Base-by-base conservation (phyloP, 192 early-diverging fungal genomes). In the Coemansia sp. region DNA sequence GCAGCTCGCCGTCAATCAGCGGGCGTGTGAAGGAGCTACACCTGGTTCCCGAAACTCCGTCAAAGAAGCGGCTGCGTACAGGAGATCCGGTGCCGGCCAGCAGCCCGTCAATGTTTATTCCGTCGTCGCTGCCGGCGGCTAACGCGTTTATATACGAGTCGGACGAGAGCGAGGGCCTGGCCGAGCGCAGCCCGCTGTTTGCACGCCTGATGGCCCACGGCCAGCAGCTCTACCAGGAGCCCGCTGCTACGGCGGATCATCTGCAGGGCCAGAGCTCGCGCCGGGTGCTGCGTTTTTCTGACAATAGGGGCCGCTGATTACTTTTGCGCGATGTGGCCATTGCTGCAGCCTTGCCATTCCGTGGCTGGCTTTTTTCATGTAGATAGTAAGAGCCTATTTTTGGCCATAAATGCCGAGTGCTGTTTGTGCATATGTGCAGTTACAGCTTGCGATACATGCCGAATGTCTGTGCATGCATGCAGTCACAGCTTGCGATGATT, bases 61-160 rank as follows among this genome's bases (percentile, higher is more conserved):
- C 58, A 3, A 67, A 35, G 5, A 77, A 77, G 60, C 60, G 73
- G 4, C 59, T 49, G 58, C 73, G 67, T 50, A 58, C 56, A 4
- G 58, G 30, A 0, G 55, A 33, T 6, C 29, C 44, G 16, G 38
- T 47, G n/a, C 62, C 62, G 6, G 46, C 40, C 6, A 57, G 47
- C 62, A 66, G 56, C 40, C 56, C 60, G 21, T 4, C n/a, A n/a
- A n/a, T 57, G 24, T 23, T 58, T 22, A 48, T 59, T 18, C 44
- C 46, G 38, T 30, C 42, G 30, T 45, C 53, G 18, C 25, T 35
- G 16, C 49, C 51, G 9, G 56, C 60, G 2, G 45, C 48, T 1
- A 57, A 56, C 24, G 38, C 58, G 46, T 69, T 61, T 53, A 61
- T 72, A 4, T 72, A 58, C 38, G 69, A 53, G n/a, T 72, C 69